Conservation (phyloP, 495 filamentous ascomycete genomes). For the Penicillium maclennaniae region DNA sequence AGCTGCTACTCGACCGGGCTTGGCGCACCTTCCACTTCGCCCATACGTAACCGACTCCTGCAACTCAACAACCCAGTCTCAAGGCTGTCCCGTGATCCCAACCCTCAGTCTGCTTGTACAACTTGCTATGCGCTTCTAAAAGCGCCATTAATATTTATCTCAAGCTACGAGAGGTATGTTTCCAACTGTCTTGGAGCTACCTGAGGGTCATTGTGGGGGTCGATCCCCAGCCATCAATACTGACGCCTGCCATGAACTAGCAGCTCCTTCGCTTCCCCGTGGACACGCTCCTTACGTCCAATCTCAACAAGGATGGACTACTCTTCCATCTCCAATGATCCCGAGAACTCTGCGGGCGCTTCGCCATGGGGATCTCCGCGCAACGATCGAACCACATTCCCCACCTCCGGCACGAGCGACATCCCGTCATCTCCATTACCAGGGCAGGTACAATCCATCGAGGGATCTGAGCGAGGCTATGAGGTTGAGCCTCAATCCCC, state of each 20-base stretch:
- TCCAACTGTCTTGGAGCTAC: constrained; percentile 8
- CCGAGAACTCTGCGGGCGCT: constrained; percentile 61
- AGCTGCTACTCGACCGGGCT: constrained; percentile 13
- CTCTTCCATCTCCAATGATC: constrained; percentile 69
- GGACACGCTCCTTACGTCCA: constrained; percentile 21
- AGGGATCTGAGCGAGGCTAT: constrained; percentile 25
- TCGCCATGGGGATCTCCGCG: constrained; percentile 83
- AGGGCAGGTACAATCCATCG: constrained; percentile 40
- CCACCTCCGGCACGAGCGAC: constrained; percentile 43
- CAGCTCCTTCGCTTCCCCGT: constrained; percentile 22
- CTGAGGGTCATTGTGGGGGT: constrained; percentile 24
- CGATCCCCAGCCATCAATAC: constrained; percentile 23
- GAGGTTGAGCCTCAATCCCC: constrained; percentile 26
- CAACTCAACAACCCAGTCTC: constrained; percentile 1
- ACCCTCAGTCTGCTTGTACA: not conserved
- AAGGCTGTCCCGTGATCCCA: not conserved
- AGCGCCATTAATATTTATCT: not conserved
- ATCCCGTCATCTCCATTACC: constrained; percentile 55
- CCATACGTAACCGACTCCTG: constrained; percentile 15
- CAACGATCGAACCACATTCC: constrained; percentile 54
- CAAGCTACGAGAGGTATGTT: constrained; percentile 16
- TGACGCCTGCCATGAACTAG: constrained; percentile 25
- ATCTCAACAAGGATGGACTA: constrained; percentile 66
- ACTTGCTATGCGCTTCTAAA: constrained; percentile 12
- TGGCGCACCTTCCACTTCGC: constrained; percentile 18